Percentiles rank a stretch among this genome's conserved stretches.
These are phyloP conservation scores for Clavariopsis aquatica DNA, from an alignment of 495 filamentous ascomycete genomes.

Conservation along the genomic window DNA sequence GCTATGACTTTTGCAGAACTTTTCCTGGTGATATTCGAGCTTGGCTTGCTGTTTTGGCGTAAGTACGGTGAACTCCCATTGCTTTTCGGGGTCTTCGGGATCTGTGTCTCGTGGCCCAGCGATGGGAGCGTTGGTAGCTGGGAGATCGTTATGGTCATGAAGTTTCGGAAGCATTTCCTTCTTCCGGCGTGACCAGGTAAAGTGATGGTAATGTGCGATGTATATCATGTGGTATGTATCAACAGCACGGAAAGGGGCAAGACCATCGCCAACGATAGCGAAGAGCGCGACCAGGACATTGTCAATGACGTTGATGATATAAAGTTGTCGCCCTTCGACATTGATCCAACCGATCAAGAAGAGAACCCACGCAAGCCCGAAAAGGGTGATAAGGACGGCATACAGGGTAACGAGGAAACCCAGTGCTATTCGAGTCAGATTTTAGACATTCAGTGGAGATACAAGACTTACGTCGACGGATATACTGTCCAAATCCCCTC, in stretches of 20 bases:
- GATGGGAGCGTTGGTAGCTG: slow-evolving; percentile 48
- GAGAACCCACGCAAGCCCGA: slow-evolving; percentile 79
- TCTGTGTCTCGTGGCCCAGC: slow-evolving; percentile 41
- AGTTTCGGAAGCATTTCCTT: slow-evolving; percentile 63
- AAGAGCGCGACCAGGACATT: slow-evolving; percentile 76
- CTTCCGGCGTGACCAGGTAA: slow-evolving; percentile 69
- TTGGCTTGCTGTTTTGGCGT: slow-evolving; percentile 60
- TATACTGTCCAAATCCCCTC: slow-evolving; percentile 75
- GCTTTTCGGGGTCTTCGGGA: slow-evolving; percentile 40
- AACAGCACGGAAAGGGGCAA: slow-evolving; percentile 72
- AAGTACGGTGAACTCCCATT: slow-evolving; percentile 61
- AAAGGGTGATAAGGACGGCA: slow-evolving; percentile 76
- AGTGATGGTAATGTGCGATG: slow-evolving; percentile 65
- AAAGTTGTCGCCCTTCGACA: slow-evolving; percentile 67
- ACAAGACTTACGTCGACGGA: slow-evolving; percentile 58
- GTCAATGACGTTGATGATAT: slow-evolving; percentile 75
- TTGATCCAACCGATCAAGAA: slow-evolving; percentile 88
- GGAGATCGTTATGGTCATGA: slow-evolving; percentile 71
- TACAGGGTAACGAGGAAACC: slow-evolving; percentile 78
- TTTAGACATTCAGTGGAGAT: not conserved
- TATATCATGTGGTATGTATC: slow-evolving; percentile 83
- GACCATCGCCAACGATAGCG: slow-evolving; percentile 72
- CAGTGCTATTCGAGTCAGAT: slow-evolving; percentile 49
- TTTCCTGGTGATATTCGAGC: slow-evolving; percentile 70
- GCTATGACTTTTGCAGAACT: slow-evolving; percentile 73